These are phyloP conservation scores for Kandelia obovata DNA, from an alignment of 345 rosid genomes.

Conservation along the genomic window DNA sequence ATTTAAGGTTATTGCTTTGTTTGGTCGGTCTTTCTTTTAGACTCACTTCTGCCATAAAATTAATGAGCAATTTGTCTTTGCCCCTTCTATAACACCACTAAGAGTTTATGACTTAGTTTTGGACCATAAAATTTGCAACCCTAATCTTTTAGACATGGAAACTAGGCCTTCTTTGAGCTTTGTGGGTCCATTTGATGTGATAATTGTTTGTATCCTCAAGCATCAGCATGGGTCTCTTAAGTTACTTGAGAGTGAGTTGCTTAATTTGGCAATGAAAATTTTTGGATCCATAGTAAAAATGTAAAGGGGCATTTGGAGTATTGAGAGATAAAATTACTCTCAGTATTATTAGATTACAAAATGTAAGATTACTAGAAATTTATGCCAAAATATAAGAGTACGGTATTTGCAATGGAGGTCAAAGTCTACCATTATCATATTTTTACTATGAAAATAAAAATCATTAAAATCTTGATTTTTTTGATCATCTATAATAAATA, in stretches of 20 bases:
- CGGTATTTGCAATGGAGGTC: too few species aligned
- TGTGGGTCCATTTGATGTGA: background rate
- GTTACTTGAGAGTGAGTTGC: background rate
- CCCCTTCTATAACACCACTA: background rate
- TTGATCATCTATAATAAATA: too few species aligned
- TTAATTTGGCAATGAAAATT: background rate
- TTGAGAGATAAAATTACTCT: too few species aligned
- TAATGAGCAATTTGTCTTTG: background rate
- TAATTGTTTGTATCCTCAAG: background rate
- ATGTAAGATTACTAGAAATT: too few species aligned
- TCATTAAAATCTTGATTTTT: too few species aligned
- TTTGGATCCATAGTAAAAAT: background rate
- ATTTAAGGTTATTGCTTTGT: slow-evolving; percentile 1
- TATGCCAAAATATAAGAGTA: too few species aligned
- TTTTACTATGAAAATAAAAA: too few species aligned
- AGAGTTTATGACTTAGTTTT: background rate
- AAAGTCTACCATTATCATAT: too few species aligned
- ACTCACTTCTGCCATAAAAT: background rate
- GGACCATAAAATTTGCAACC: slow-evolving; percentile 6
- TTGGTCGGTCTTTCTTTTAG: slow-evolving; percentile 6
- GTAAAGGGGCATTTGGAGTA: too few species aligned
- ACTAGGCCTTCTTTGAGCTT: background rate
- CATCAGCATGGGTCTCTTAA: background rate
- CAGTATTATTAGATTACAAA: too few species aligned
- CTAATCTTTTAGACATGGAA: slow-evolving; percentile 9